phyloP scores from a whole-genome alignment of 257 asterid species.

The Fraxinus americana region DNA sequence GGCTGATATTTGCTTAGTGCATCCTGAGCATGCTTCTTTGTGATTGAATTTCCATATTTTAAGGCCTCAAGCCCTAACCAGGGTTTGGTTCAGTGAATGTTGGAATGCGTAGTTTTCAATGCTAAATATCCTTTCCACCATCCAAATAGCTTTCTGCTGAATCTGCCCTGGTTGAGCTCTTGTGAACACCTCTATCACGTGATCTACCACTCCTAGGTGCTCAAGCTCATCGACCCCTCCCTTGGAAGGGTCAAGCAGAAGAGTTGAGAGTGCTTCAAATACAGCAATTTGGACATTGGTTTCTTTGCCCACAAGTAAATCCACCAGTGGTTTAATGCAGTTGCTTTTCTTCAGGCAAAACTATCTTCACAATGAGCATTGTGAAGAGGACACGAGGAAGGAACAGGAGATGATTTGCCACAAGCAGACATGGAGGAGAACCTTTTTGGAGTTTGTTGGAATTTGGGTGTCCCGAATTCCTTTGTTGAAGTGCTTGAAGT shows the following conservation, averaged over 20 bases:
- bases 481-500: no score
- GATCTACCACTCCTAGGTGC: conserved; percentile 9
- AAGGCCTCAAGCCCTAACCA: conserved; percentile 28
- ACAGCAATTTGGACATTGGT: neutral
- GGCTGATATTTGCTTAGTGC: conserved; percentile 36
- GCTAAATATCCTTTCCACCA: conserved; percentile 31
- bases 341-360: conserved; percentile 23
- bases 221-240: conserved; percentile 22
- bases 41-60: conserved; percentile 24
- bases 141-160: conserved; percentile 17
- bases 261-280: neutral
- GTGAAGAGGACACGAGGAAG: no score
- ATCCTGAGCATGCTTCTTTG: conserved; percentile 33
- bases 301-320: conserved; percentile 23
- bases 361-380: conserved; percentile 4
- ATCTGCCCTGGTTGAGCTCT: conserved; percentile 30
- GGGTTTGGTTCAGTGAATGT: conserved; percentile 21
- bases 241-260: conserved; percentile 19
- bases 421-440: conserved; percentile 28
- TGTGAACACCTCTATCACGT: conserved; percentile 19
- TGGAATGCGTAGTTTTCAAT: conserved; percentile 16
- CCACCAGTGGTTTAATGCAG: conserved; percentile 25
- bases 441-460: neutral
- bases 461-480: no score
- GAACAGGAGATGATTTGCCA: conserved; percentile 4